phyloP scores from a whole-genome alignment of 164 flowering plant species.

The Macadamia tetraphylla region DNA sequence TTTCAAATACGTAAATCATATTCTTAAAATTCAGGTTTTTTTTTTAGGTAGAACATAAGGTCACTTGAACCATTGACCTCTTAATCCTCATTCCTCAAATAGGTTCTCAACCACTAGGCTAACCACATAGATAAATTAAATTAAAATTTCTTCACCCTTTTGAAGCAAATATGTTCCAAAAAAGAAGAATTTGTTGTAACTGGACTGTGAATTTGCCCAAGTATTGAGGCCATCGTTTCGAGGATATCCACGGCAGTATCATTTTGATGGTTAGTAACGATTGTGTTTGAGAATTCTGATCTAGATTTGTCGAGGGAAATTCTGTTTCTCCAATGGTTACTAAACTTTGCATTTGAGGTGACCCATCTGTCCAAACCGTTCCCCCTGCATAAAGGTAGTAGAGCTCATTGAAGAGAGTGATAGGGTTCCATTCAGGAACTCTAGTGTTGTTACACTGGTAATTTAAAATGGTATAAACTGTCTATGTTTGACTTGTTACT shows the following conservation, averaged over 20 bases:
- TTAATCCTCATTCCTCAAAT: too few species aligned
- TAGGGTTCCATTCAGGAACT: constrained; percentile 42
- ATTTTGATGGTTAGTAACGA: constrained; percentile 18
- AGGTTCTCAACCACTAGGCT: too few species aligned
- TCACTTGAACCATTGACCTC: too few species aligned
- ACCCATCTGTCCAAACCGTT: constrained; percentile 94
- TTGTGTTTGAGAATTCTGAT: constrained; percentile 15
- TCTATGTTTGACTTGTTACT: too few species aligned
- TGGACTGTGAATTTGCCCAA: constrained; percentile 54
- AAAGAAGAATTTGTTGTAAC: constrained; percentile 45
- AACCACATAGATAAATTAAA: too few species aligned
- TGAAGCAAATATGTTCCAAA: constrained; percentile 58
- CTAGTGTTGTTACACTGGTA: too few species aligned
- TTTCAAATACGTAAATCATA: too few species aligned
- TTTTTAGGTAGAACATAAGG: too few species aligned
- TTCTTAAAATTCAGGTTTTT: too few species aligned
- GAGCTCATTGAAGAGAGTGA: constrained; percentile 86
- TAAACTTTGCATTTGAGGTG: constrained; percentile 60
- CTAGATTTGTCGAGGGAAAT: constrained; percentile 51
- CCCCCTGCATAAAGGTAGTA: constrained; percentile 90
- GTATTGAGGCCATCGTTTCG: constrained; percentile 55
- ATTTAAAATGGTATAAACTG: too few species aligned
- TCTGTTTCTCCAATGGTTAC: constrained; percentile 31
- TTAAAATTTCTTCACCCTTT: constrained; percentile 54
- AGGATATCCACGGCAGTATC: constrained; percentile 65